Percentiles rank a stretch among this genome's conserved stretches.
Conservation (phyloP, 208 protist genomes). For the Crithidia fasciculata region DNA sequence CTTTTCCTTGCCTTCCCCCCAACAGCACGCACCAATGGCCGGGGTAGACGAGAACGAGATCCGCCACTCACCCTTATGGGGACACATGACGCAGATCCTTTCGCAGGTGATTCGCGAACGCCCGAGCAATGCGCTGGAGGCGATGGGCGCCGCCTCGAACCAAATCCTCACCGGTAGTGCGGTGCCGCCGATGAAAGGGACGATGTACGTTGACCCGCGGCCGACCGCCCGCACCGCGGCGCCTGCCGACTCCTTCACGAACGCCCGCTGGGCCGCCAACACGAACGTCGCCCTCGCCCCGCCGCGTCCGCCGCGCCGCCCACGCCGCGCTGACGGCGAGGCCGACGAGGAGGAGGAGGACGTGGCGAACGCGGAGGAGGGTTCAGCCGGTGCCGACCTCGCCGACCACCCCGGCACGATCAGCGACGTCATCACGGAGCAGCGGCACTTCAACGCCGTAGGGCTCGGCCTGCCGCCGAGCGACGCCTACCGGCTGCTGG, state of each 20-base stretch:
- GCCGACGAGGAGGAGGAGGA: constrained; percentile 52
- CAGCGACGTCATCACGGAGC: constrained; percentile 84
- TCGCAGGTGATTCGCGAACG: constrained; percentile 77
- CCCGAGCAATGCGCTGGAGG: constrained; percentile 69
- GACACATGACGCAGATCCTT: constrained; percentile 85
- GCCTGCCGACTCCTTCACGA: constrained; percentile 61
- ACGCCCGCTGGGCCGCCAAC: constrained; percentile 77
- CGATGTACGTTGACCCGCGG: constrained; percentile 67
- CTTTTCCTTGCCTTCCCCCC: no score
- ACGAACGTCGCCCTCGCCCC: constrained; percentile 76
- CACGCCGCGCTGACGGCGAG: constrained; percentile 76
- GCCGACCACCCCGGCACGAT: constrained; percentile 71
- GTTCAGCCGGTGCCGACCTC: constrained; percentile 43
- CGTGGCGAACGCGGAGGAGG: constrained; percentile 21
- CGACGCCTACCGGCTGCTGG: constrained; percentile 85
- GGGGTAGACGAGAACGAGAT: constrained; percentile 68
- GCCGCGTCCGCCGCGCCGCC: constrained; percentile 59
- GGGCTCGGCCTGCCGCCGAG: constrained; percentile 79
- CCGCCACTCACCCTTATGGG: constrained; percentile 77
- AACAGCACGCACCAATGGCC: constrained; percentile 38
- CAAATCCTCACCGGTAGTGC: constrained; percentile 68
- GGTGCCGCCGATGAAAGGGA: constrained; percentile 60
- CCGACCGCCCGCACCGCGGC: constrained; percentile 65
- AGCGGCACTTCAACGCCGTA: constrained; percentile 80
- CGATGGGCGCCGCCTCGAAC: constrained; percentile 71